Percentiles rank a stretch among this genome's conserved stretches.
phyloP scores from a whole-genome alignment of 2,329 filamentous ascomycete species.

The Sporothrix dimorphospora region DNA sequence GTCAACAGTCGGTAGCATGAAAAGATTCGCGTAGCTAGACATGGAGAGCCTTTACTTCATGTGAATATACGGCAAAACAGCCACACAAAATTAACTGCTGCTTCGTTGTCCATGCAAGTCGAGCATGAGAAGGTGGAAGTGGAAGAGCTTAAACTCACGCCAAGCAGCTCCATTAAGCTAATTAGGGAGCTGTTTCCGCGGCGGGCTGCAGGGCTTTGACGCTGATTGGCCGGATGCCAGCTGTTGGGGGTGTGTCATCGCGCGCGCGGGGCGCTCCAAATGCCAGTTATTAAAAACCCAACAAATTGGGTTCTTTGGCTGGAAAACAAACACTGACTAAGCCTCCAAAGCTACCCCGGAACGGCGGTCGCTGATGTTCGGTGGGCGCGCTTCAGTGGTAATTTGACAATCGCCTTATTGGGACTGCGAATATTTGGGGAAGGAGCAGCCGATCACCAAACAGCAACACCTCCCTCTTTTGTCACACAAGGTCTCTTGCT shows the following conservation, averaged over 20 bases:
- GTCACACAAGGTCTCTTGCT: neutral
- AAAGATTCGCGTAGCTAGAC: too few relatives aligned
- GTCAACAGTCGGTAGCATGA: too few relatives aligned
- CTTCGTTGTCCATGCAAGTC: neutral
- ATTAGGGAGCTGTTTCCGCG: slow-evolving; percentile 6
- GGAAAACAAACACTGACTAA: slow-evolving; percentile 20
- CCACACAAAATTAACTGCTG: neutral
- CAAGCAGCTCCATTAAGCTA: neutral
- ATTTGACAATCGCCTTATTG: slow-evolving; percentile 14
- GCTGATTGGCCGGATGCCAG: slow-evolving; percentile 4
- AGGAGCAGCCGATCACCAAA: neutral
- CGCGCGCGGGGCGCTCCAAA: neutral
- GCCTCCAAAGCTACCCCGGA: slow-evolving; percentile 7
- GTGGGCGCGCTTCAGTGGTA: neutral
- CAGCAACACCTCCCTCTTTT: slow-evolving; percentile 1
- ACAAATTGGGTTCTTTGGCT: neutral
- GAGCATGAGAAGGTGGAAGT: neutral
- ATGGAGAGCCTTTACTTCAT: too few relatives aligned
- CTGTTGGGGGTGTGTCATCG: slow-evolving; percentile 21
- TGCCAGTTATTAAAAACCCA: neutral
- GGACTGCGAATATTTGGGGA: slow-evolving; percentile 18
- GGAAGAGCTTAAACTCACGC: neutral
- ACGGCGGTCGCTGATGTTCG: slow-evolving; percentile 4
- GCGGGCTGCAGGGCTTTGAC: neutral
- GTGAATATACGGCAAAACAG: neutral